These are phyloP conservation scores for Canavalia ensiformis DNA, from an alignment of 306 rosid species.

Conservation along the genomic window DNA sequence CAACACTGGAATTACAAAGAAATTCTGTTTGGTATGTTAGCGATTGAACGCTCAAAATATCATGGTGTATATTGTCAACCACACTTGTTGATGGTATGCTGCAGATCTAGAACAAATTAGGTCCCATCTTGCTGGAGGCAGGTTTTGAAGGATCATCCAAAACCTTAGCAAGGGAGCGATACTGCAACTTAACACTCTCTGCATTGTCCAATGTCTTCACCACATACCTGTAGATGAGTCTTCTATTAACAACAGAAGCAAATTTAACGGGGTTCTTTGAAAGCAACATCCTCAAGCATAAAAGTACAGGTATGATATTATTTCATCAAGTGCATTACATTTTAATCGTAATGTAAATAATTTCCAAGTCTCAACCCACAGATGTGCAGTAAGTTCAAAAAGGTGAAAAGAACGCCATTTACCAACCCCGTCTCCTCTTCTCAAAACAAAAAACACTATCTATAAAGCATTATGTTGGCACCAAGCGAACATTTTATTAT, in stretches of 20 bases:
- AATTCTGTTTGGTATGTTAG: slow-evolving; percentile 33
- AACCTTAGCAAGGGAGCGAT: slow-evolving; percentile 93
- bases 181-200: slow-evolving; percentile 98
- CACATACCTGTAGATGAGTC: slow-evolving; percentile 75
- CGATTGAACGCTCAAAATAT: slow-evolving; percentile 1
- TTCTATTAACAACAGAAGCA: slow-evolving; percentile 37
- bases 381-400: neutral
- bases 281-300: slow-evolving; percentile 21
- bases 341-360: neutral
- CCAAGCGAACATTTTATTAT: neutral
- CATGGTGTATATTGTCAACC: slow-evolving; percentile 26
- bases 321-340: neutral
- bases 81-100: slow-evolving; percentile 16
- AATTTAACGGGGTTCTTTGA: neutral
- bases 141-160: slow-evolving; percentile 70
- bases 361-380: slow-evolving; percentile 3
- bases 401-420: no score
- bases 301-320: neutral
- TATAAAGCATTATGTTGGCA: neutral
- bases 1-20: slow-evolving; percentile 42
- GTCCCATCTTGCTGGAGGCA: slow-evolving; percentile 70
- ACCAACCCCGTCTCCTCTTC: no score
- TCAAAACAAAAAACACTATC: no score
- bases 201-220: slow-evolving; percentile 99
- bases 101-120: slow-evolving; percentile 76